Base-by-base conservation (phyloP, 148 eudicot genomes). In the Spergularia marina region DNA sequence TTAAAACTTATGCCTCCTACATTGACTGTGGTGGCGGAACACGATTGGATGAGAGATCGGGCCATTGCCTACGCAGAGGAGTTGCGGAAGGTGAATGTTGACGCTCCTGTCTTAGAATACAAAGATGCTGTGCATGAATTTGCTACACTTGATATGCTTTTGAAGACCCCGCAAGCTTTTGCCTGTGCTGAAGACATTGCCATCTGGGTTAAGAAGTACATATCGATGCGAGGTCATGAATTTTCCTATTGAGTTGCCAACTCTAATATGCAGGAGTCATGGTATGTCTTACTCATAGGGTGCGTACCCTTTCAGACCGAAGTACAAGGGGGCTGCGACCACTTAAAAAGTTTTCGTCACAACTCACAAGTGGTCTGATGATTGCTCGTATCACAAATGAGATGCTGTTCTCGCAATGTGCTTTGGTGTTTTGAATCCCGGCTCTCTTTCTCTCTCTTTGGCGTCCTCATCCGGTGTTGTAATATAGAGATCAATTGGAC, bases 1-100 rank as follows among this genome's bases (percentile, higher is more conserved):
- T 56, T 94, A n/a, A 91, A 91, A 72, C 86, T 85, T 23, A 91
- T 94, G 97, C 98, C 98, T 36, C 98, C 98, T 12, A 94, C 98
- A 10, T 78, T 94, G 73, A 87, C 97, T 9, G 76, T 94, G 3
- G 92, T 94, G 68, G 98, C 98, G 2, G 97, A 94, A 56, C 98
- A 80, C 56, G 98, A 94, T 76, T 91, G 97, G 98, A 94, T 94
- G 98, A 91, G 93, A 77, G 98, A 94, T 72, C 85, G 98, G 17
- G 98, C 93, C 49, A 91, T 91, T 73, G 97, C 96, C 65, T 94
- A 94, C 82, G 84, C 98, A 3, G 93, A 91, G 81, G 93, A 87
- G 80, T 88, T 94, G 9, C 77, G 95, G 65, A 90, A 83, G 82
- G 93, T 94, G 75, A 90, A 90, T 66, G 97, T 90, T 2, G 97